Evolutionary conservation across 306 rosid species (phyloP), one percentile per base, ranked within the genome.

Genomic region (Phaseolus lunatus): DNA sequence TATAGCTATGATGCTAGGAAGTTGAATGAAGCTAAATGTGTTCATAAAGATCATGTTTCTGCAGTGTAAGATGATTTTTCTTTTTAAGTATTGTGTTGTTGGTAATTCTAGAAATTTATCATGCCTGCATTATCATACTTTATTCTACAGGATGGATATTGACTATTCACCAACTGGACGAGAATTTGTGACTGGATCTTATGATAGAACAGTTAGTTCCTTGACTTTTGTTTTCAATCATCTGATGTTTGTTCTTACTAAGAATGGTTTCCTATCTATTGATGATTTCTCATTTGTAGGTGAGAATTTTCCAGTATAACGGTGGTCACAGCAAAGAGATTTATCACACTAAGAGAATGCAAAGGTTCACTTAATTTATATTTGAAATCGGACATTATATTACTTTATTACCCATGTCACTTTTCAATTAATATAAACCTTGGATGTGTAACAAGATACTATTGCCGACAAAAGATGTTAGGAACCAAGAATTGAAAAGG

Each of bases 81-180:
- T 61, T 5, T 29, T 5, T 29, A 45, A 82, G 56, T 43, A 3
- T 71, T 48, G 35, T 47, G 2, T 61, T 41, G 49, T 39, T 48
- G 45, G 68, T 43, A 66, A 75, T 66, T 82, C 20, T 71, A 22
- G 3, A 57, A 33, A 43, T 59, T 44, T 7, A 3, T 41, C 23
- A 0, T 14, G 11, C 53, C 41, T 29, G 64, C 58, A 20, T 64
- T 54, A 73, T 85, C 35, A 24, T 57, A 6, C 49, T 39, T 64
- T 69, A 20, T 31, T 80, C 75, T 80, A 24, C 89, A 95, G 99
- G 75, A 87, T 92, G 97, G 99, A 92, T 78, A 89, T 95, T 72
- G 97, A 95, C 84, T 95, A 84, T 78, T 90, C 99, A 65, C 99
- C 99, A 82, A 90, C 97, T 75, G 99, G 99, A 41, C 90, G 97